Conservation (phyloP, 345 rosid genomes). For the Mercurialis annua region DNA sequence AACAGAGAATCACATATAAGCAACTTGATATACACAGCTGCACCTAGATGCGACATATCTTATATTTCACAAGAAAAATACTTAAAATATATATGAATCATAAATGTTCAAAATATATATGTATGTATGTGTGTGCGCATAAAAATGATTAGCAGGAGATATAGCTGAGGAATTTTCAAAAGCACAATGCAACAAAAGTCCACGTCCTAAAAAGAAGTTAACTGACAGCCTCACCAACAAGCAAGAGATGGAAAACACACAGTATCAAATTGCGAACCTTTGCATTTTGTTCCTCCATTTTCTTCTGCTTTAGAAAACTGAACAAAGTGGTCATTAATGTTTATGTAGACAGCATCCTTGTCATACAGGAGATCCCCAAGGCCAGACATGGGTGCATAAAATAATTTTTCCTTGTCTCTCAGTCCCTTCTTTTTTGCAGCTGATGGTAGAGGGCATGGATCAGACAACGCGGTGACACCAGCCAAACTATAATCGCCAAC, state of each 20-base stretch:
- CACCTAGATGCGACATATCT: neutral
- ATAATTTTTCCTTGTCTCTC: constrained; percentile 83
- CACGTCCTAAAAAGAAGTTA: neutral
- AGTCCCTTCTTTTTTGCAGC: constrained; percentile 82
- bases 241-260: neutral
- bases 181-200: neutral
- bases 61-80: neutral
- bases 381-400: constrained; percentile 98
- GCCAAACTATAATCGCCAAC: constrained; percentile 88
- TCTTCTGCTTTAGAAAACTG: constrained; percentile 77
- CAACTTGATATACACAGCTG: neutral
- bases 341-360: constrained; percentile 96
- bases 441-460: constrained; percentile 97
- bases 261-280: constrained; percentile 47
- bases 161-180: neutral
- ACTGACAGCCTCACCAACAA: constrained; percentile 9
- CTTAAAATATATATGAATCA: neutral
- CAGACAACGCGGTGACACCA: constrained; percentile 71
- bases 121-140: neutral
- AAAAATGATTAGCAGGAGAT: neutral
- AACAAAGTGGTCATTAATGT: constrained; percentile 83
- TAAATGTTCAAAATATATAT: neutral
- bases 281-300: constrained; percentile 40
- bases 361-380: constrained; percentile 92
- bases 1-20: constrained; percentile 3